These are phyloP conservation scores for Salicornia ramosissima DNA, from an alignment of 148 eudicot species.

Conservation along the genomic window DNA sequence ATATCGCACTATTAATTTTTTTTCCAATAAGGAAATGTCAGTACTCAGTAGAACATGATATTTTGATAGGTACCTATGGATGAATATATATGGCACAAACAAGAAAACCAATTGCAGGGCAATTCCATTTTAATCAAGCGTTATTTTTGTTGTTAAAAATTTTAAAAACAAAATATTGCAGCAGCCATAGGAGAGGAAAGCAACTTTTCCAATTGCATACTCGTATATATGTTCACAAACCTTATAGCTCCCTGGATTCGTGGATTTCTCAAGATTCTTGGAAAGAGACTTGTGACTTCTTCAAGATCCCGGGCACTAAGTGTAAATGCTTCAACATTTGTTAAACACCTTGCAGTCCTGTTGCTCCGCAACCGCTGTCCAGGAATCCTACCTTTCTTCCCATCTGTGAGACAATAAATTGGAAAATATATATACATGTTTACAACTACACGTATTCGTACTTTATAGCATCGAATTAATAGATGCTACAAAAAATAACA, in stretches of 20 bases:
- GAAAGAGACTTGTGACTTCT: constrained; percentile 62
- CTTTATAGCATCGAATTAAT: too few relatives aligned
- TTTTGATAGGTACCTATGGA: too few relatives aligned
- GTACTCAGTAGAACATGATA: too few relatives aligned
- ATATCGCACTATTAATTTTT: too few relatives aligned
- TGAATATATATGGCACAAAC: too few relatives aligned
- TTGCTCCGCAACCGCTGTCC: constrained; percentile 50
- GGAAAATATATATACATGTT: neutral
- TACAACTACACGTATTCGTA: too few relatives aligned
- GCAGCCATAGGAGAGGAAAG: neutral
- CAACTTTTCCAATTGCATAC: neutral
- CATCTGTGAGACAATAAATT: constrained; percentile 35
- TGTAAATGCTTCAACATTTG: constrained; percentile 74
- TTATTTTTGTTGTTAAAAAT: neutral
- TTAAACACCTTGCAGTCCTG: constrained; percentile 52
- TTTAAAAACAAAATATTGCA: neutral
- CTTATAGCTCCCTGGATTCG: constrained; percentile 72
- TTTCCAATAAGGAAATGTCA: too few relatives aligned
- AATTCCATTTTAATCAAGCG: neutral
- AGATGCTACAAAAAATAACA: too few relatives aligned
- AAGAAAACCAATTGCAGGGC: too few relatives aligned
- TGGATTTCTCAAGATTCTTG: constrained; percentile 59
- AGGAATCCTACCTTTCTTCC: constrained; percentile 38
- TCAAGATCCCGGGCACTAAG: constrained; percentile 60
- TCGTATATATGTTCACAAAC: constrained; percentile 25